Evolutionary conservation across 148 eudicot genomes (phyloP), one percentile per base, ranked within the genome.

Genomic region (Linanthus parryae): DNA sequence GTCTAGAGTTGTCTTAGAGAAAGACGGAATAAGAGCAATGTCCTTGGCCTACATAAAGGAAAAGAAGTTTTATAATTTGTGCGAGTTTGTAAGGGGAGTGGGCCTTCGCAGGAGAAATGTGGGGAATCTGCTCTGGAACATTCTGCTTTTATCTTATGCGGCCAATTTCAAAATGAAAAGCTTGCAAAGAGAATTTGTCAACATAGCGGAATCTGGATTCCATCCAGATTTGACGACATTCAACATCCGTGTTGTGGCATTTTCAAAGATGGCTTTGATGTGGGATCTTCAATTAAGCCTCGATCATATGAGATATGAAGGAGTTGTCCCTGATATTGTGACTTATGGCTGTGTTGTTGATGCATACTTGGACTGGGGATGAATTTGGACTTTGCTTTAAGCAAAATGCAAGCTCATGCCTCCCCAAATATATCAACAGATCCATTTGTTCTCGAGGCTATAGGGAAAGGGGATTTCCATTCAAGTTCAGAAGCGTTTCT

Each of bases 291-390:
- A 92, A 72, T 35, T 92, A 54, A 83, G 83, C 62, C 79, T 92
- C 41, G 81, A 84, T 12, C 96, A 92, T 66, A 83, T 92, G 98
- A 83, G 65, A 51, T 80, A 84, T 63, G 73, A 70, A 44, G 62
- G 51, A 43, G 73, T 92, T 28, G 63, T 64, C 31, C 96, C 98
- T 54, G 98, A 92, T 81, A 82, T 92, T 39, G 96, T 92, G 57
- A 92, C 99, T 28, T 92, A 84, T 64, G 96, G 99, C 39, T 88
- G 88, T 63, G 75, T 92, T 54, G 83, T 92, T 52, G 99, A 92
- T 63, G 85, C 99, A 36, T 92, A 92, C 62, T 44, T 88, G 54
- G 91, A 84, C 7, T 92, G 48, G 96, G 81, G 15, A 73, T 55
- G 66, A 87, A 92, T 52, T 71, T 87, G 73, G 80, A 81, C 28